phyloP scores from a whole-genome alignment of 176 grass and related monocot genomes.

The Aegilops bicornis region DNA sequence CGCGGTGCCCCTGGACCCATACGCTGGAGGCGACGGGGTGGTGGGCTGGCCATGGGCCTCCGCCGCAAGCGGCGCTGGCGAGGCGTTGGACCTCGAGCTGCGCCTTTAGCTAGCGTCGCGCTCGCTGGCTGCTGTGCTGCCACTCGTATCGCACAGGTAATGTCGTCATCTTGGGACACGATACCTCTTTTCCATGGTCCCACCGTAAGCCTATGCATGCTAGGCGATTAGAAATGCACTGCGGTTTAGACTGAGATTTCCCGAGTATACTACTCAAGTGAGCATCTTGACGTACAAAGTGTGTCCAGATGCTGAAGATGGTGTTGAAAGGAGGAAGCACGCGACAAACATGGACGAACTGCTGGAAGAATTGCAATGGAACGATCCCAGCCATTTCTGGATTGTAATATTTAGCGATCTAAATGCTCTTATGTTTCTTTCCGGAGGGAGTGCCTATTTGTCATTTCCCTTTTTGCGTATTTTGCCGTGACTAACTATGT shows the following conservation, averaged over 20 bases:
- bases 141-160: not conserved
- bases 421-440: no score
- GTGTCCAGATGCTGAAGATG: not conserved
- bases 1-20: not conserved
- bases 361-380: not conserved
- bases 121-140: not conserved
- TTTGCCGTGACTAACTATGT: not conserved
- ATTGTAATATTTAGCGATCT: no score
- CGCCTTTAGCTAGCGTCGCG: not conserved
- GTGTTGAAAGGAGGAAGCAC: not conserved
- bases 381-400: no score
- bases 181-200: not conserved
- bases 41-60: not conserved
- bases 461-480: not conserved
- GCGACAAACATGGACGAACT: not conserved
- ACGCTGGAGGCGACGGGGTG: not conserved
- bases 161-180: not conserved
- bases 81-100: not conserved
- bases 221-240: no score
- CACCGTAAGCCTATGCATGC: not conserved
- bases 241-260: no score
- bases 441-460: no score
- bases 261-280: no score
- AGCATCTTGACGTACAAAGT: no score
- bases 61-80: not conserved